Evolutionary conservation across 2,329 filamentous ascomycete genomes (phyloP).

Genomic region (Metarhizium guizhouense): DNA sequence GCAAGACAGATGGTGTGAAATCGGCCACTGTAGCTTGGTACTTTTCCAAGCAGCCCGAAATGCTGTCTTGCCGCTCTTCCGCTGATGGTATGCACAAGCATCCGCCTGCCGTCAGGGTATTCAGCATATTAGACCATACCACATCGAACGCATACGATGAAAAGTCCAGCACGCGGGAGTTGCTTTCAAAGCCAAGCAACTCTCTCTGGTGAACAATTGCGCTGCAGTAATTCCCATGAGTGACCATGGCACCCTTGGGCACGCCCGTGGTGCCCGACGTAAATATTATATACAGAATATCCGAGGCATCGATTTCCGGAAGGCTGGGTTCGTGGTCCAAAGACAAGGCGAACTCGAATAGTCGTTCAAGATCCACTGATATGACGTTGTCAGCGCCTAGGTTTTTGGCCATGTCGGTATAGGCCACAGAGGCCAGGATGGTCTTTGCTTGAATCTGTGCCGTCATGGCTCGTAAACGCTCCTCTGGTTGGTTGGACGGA

Average conservation of each 20-base stretch:
- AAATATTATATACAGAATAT: background rate
- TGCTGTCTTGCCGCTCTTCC: background rate
- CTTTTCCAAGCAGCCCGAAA: background rate
- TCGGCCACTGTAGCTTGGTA: too few species aligned
- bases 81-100: too few species aligned
- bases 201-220: background rate
- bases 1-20: too few species aligned
- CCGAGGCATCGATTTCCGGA: background rate
- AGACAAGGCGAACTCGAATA: background rate
- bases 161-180: background rate
- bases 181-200: background rate
- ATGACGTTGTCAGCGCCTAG: background rate
- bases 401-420: background rate
- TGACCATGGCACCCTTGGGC: slow-evolving; percentile 1
- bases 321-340: background rate
- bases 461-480: background rate
- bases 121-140: background rate
- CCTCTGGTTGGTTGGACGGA: background rate
- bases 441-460: background rate
- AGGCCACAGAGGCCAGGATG: background rate
- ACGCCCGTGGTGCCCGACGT: background rate
- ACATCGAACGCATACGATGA: background rate
- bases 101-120: background rate
- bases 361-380: too few species aligned
- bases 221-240: background rate